Conservation (phyloP, 257 asterid genomes). For the Solanum pennellii region DNA sequence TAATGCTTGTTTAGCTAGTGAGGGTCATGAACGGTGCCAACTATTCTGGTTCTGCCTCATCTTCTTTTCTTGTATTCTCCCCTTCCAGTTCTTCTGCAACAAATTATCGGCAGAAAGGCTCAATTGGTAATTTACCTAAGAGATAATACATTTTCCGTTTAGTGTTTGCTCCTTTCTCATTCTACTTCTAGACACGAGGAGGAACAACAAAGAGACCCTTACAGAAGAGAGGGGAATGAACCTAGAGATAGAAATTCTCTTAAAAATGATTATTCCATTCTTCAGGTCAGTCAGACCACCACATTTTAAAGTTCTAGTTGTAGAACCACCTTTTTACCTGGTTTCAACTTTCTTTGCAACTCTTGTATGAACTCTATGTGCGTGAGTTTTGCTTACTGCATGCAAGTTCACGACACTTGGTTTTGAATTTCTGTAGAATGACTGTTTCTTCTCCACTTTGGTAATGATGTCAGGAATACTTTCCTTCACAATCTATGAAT, state of each 20-base stretch:
- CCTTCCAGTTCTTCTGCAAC: neutral
- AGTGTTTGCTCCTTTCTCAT: neutral
- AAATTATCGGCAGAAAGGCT: neutral
- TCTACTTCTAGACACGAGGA: neutral
- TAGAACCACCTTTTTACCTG: neutral
- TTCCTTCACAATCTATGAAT: constrained; percentile 71
- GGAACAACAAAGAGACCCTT: neutral
- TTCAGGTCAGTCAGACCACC: neutral
- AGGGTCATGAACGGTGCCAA: neutral
- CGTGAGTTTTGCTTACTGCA: neutral
- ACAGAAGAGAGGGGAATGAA: neutral
- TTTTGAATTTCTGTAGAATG: neutral
- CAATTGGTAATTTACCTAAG: neutral
- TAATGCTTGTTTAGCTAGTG: neutral
- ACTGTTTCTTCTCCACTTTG: neutral
- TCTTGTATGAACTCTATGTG: neutral
- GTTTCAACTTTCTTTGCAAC: neutral
- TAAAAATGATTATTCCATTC: neutral
- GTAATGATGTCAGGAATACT: constrained; percentile 47
- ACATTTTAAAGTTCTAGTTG: neutral
- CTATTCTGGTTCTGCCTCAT: neutral
- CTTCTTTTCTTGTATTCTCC: neutral
- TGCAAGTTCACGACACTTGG: neutral
- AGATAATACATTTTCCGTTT: neutral
- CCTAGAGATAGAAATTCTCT: neutral